Percentiles rank a stretch among this genome's conserved stretches.
Conservation (phyloP, 2,329 filamentous ascomycete species). For the Sphaerulina populicola region DNA sequence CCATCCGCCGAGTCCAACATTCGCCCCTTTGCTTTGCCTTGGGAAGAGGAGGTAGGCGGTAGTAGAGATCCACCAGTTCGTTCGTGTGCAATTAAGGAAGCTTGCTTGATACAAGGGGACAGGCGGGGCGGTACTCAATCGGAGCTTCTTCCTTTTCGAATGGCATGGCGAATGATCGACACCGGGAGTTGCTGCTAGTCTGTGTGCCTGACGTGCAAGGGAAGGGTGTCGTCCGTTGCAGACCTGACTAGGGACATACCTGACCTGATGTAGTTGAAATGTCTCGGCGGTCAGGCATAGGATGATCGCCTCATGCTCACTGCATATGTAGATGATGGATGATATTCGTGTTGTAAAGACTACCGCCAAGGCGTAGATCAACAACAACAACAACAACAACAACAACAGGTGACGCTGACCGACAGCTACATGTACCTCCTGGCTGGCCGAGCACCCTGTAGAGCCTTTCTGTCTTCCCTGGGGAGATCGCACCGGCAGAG, state of each 20-base stretch:
- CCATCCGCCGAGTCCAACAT: constrained; percentile 18
- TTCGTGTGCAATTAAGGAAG: constrained; percentile 20
- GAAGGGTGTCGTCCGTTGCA: constrained; percentile 10
- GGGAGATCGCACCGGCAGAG: constrained; percentile 2
- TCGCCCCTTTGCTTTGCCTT: constrained; percentile 20
- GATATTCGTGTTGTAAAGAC: no score
- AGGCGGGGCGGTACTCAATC: constrained; percentile 28
- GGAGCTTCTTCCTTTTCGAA: constrained; percentile 28
- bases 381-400: no score
- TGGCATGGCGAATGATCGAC: constrained; percentile 18
- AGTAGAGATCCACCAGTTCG: constrained; percentile 23
- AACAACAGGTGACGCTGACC: neutral
- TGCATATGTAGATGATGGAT: neutral
- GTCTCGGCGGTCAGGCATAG: constrained; percentile 13
- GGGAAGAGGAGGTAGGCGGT: no score
- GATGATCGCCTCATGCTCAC: constrained; percentile 10
- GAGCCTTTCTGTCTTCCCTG: constrained; percentile 5
- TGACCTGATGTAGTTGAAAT: no score
- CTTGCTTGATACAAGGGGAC: constrained; percentile 23
- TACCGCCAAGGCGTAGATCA: no score
- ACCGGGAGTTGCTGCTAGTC: constrained; percentile 18
- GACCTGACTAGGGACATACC: no score
- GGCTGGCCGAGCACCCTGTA: constrained; percentile 7
- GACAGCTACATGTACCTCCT: neutral
- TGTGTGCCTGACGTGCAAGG: constrained; percentile 17